Evolutionary conservation across 257 asterid genomes (phyloP).

Genomic region (Thymus mandschuricus): DNA sequence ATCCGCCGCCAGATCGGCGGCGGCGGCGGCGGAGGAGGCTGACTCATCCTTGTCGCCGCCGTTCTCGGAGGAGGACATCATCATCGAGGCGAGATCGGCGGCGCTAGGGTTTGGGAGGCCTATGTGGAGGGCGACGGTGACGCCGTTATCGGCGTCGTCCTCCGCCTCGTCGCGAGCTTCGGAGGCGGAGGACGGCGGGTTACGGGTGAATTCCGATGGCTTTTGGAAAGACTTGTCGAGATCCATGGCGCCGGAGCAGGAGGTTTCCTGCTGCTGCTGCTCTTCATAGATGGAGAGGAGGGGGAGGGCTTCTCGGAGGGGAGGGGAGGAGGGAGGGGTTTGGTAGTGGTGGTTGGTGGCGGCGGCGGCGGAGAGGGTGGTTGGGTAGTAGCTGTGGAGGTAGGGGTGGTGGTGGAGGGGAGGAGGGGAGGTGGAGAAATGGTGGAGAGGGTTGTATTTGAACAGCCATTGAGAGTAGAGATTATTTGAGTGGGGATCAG

Average conservation of each 20-base stretch:
- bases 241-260: constrained; percentile 31
- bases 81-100: constrained; percentile 67
- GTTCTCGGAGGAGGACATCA: constrained; percentile 29
- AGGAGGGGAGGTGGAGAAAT: constrained; percentile 37
- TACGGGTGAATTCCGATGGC: neutral
- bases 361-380: neutral
- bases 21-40: constrained; percentile 31
- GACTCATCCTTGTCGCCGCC: constrained; percentile 30
- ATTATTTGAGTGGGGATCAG: constrained; percentile 59
- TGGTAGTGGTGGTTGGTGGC: constrained; percentile 8
- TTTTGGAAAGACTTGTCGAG: constrained; percentile 14
- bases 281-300: constrained; percentile 44
- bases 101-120: constrained; percentile 95
- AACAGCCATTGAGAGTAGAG: constrained; percentile 47
- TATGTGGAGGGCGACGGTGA: constrained; percentile 79
- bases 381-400: constrained; percentile 21
- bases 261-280: constrained; percentile 34
- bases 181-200: constrained; percentile 6
- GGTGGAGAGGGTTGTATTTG: constrained; percentile 48
- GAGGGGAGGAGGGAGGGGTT: constrained; percentile 62
- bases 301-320: constrained; percentile 65
- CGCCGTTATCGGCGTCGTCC: constrained; percentile 38
- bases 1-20: constrained; percentile 37
- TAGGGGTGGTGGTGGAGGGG: constrained; percentile 23
- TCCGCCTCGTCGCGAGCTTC: constrained; percentile 25